Evolutionary conservation across 2,329 filamentous ascomycete genomes (phyloP).

Genomic region (Apiospora aurea): DNA sequence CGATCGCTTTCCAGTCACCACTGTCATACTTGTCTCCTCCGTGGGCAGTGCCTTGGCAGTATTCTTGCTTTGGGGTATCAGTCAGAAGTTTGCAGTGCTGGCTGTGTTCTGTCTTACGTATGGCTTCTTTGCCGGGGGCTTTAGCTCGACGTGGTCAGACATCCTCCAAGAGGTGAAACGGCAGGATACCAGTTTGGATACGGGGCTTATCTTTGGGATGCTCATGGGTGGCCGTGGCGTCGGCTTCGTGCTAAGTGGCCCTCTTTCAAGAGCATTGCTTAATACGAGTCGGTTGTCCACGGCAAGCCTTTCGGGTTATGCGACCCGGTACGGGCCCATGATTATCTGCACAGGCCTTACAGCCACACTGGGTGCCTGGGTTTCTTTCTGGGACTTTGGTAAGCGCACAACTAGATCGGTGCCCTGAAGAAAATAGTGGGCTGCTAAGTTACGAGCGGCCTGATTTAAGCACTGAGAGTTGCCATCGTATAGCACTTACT

Average conservation of each 20-base stretch:
- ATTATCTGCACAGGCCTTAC: conserved; percentile 16
- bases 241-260: background rate
- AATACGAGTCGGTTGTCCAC: background rate
- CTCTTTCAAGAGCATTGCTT: conserved; percentile 5
- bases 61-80: conserved; percentile 68
- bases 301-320: conserved; percentile 15
- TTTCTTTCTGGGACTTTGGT: background rate
- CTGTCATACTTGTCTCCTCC: conserved; percentile 64
- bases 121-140: conserved; percentile 70
- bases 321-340: conserved; percentile 14
- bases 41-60: conserved; percentile 61
- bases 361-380: background rate
- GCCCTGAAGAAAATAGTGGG: background rate
- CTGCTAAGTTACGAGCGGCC: background rate
- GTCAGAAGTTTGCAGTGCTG: conserved; percentile 59
- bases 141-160: conserved; percentile 65
- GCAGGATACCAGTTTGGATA: conserved; percentile 31
- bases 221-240: background rate
- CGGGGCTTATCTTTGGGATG: conserved; percentile 11
- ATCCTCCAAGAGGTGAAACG: conserved; percentile 22
- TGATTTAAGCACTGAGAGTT: background rate
- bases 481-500: background rate
- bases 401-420: background rate
- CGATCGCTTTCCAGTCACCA: conserved; percentile 47
- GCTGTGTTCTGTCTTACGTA: conserved; percentile 69